These are phyloP conservation scores for Ogataea hybrid DNA, from an alignment of 1,139 yeast species.

Conservation along the genomic window DNA sequence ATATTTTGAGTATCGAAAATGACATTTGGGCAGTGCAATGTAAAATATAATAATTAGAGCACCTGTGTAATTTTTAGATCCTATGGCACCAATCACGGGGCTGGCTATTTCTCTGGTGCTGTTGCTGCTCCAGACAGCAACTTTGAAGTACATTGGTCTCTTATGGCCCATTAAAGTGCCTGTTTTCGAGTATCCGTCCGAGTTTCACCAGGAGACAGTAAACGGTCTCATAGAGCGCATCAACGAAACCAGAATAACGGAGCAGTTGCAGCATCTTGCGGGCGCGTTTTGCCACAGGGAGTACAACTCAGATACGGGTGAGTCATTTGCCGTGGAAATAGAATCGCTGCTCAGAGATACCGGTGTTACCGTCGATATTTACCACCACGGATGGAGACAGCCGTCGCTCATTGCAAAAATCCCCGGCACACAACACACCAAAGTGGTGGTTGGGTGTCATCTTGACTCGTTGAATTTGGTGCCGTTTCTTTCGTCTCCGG, in stretches of 20 bases:
- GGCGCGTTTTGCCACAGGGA: conserved; percentile 65
- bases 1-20: conserved; percentile 35
- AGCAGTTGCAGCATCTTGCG: conserved; percentile 10
- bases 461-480: conserved; percentile 80
- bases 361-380: not conserved
- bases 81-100: not conserved
- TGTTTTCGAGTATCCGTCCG: conserved; percentile 20
- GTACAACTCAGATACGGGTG: conserved; percentile 71
- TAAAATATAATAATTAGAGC: not conserved
- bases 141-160: conserved; percentile 10
- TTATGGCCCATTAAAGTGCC: conserved; percentile 13
- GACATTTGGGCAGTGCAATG: not conserved
- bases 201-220: conserved; percentile 9
- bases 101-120: not conserved
- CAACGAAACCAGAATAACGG: conserved; percentile 1
- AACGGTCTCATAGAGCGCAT: conserved; percentile 6
- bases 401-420: conserved; percentile 52
- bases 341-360: conserved; percentile 43
- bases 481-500: conserved; percentile 74
- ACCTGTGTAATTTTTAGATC: not conserved
- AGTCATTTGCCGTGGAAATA: conserved; percentile 74
- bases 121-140: not conserved
- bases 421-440: conserved; percentile 24
- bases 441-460: conserved; percentile 84
- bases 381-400: conserved; percentile 57